Evolutionary conservation across 78 protist genomes (phyloP).

Genomic region (Dictyostelium firmibasis): DNA sequence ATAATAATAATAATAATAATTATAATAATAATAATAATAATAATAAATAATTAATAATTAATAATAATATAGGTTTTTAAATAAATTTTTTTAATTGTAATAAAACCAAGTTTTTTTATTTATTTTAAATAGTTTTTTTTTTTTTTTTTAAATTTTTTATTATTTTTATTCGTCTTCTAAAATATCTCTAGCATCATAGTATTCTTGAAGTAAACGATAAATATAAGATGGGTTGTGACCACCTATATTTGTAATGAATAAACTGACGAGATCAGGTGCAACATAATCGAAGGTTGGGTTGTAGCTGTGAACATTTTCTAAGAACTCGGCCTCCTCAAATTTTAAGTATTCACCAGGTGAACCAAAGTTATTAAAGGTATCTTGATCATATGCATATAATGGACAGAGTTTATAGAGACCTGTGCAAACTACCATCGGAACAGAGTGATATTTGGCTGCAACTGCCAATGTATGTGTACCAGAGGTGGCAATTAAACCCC

Average conservation of each 20-base stretch:
- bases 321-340: constrained; percentile 74
- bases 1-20: too few relatives aligned
- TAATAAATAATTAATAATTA: too few relatives aligned
- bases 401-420: constrained; percentile 94
- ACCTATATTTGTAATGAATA: constrained; percentile 93
- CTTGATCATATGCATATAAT: constrained; percentile 89
- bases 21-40: too few relatives aligned
- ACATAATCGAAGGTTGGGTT: constrained; percentile 94
- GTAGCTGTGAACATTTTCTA: constrained; percentile 63
- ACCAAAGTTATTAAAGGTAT: constrained; percentile 85
- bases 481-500: constrained; percentile 93
- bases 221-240: constrained; percentile 91
- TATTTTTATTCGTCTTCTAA: constrained; percentile 30
- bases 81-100: too few relatives aligned
- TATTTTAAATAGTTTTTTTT: neutral
- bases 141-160: neutral
- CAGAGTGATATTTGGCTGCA: constrained; percentile 93
- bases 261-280: constrained; percentile 94
- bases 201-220: constrained; percentile 91
- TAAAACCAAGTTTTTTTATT: neutral
- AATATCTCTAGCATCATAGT: constrained; percentile 88
- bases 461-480: constrained; percentile 92
- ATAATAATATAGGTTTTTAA: too few relatives aligned
- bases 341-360: constrained; percentile 78
- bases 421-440: constrained; percentile 94